Conservation (phyloP, 371 early-diverging fungal genomes). For the Scutellospora calospora region DNA sequence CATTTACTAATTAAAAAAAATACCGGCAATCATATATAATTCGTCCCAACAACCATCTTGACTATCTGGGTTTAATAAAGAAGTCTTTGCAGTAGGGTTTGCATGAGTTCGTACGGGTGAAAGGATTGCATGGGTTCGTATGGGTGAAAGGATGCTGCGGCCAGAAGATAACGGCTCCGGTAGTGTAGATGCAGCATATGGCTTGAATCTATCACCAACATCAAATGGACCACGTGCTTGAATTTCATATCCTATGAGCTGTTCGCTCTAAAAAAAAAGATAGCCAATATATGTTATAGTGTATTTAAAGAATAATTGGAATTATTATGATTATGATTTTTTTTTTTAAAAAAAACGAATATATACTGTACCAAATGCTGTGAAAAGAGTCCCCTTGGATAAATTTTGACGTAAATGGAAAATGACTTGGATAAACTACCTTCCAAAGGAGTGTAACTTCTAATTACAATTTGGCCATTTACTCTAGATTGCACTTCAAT, state of each 20-base stretch:
- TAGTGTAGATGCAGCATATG: not conserved
- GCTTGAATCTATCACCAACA: not conserved
- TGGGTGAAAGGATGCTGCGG: too few relatives aligned
- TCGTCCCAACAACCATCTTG: constrained; percentile 44
- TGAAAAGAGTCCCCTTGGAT: constrained; percentile 41
- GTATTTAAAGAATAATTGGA: too few relatives aligned
- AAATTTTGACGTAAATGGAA: constrained; percentile 41
- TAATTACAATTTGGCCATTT: constrained; percentile 38
- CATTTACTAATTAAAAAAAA: too few relatives aligned
- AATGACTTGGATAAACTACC: constrained; percentile 33
- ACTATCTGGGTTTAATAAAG: constrained; percentile 39
- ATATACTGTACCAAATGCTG: constrained; percentile 26
- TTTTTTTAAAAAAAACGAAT: not conserved
- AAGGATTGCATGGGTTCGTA: too few relatives aligned
- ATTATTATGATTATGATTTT: too few relatives aligned
- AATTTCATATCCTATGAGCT: constrained; percentile 42
- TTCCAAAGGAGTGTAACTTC: constrained; percentile 37
- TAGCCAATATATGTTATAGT: not conserved
- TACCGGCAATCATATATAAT: constrained; percentile 55
- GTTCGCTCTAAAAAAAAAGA: not conserved
- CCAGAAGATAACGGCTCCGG: too few relatives aligned
- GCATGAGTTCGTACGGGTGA: too few relatives aligned
- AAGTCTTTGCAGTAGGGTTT: not conserved
- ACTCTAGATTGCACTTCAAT: constrained; percentile 39
- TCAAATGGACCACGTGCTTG: constrained; percentile 44